A percentile compares a stretch with the other conserved stretches of the same genome.
phyloP scores from a whole-genome alignment of 768 basidiomycete genomes.

The Stropharia rugosoannulata region DNA sequence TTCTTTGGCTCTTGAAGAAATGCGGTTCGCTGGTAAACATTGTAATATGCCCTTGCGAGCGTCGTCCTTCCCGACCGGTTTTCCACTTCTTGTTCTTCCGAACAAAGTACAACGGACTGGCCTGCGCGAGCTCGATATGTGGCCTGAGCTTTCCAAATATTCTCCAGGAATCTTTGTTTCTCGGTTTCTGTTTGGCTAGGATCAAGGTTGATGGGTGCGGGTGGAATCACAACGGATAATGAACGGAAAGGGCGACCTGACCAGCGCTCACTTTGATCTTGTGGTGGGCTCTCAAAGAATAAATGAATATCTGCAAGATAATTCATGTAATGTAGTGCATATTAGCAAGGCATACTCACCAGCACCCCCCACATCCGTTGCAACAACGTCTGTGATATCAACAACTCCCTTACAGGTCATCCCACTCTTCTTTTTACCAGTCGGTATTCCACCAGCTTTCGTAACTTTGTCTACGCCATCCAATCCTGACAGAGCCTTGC shows the following conservation, averaged over 20 bases:
- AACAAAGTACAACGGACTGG: conserved; percentile 69
- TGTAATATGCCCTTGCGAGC: conserved; percentile 81
- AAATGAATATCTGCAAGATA: conserved; percentile 72
- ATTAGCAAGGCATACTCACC: conserved; percentile 46
- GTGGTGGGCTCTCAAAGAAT: conserved; percentile 80
- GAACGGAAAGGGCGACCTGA: conserved; percentile 83
- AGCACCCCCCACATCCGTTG: conserved; percentile 81
- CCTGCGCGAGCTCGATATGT: conserved; percentile 70
- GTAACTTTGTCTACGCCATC: conserved; percentile 76
- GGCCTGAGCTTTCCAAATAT: conserved; percentile 88
- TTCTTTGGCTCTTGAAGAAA: conserved; percentile 80
- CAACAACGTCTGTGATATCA: conserved; percentile 81
- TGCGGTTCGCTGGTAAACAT: conserved; percentile 80
- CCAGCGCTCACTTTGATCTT: conserved; percentile 86
- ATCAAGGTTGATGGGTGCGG: conserved; percentile 63
- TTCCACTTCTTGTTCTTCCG: conserved; percentile 79
- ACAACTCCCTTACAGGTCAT: conserved; percentile 85
- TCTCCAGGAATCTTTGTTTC: conserved; percentile 84
- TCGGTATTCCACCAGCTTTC: conserved; percentile 59
- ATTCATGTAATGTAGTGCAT: neutral
- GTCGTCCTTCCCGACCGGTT: conserved; percentile 58
- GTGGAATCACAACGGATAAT: conserved; percentile 75
- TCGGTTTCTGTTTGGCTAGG: conserved; percentile 61
- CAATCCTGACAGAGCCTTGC: conserved; percentile 68
- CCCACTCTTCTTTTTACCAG: conserved; percentile 71